Evolutionary conservation across 495 filamentous ascomycete genomes (phyloP), one percentile per base, ranked within the genome.

Genomic region (Aspergillus sclerotioniger): DNA sequence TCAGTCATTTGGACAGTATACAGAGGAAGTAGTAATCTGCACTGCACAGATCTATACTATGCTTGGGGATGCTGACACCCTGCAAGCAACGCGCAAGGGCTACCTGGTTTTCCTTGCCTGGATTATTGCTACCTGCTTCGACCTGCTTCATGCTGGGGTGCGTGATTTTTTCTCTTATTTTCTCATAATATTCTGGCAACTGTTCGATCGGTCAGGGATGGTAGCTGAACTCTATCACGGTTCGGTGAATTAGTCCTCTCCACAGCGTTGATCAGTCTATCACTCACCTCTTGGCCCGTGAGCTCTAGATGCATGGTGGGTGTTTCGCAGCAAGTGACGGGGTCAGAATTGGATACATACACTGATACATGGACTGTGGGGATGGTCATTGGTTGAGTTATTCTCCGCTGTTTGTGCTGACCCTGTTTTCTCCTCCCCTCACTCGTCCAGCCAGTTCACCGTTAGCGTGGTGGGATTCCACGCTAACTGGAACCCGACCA

Each of bases 171-270:
- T 33, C 49, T 51, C n/a, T 51, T 8, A 3, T 16, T 51, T 51
- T 8, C 16, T 46, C n/a, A n/a, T n/a, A n/a, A n/a, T n/a, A n/a
- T n/a, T n/a, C n/a, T n/a, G n/a, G n/a, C n/a, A n/a, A n/a, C n/a
- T n/a, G n/a, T n/a, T n/a, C n/a, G n/a, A n/a, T n/a, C n/a, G n/a
- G n/a, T n/a, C 19, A 47, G 46, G 50, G 37, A 21, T 54, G 49
- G 51, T 44, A 54, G 56, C 16, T 62, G 57, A 59, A 59, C 53
- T 50, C 48, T 63, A 63, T 57, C 61, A 59, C 50, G 54, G 54
- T 60, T 57, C 53, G 61, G 57, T 53, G 61, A 46, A 60, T 55
- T 53, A 46, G 39, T 28, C 48, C 35, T 39, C 53, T 37, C 54
- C 31, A 20, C 37, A 17, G 55, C 33, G 47, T 52, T 52, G 56